phyloP scores from a whole-genome alignment of 2,329 filamentous ascomycete species.

The Exophiala calicioides region DNA sequence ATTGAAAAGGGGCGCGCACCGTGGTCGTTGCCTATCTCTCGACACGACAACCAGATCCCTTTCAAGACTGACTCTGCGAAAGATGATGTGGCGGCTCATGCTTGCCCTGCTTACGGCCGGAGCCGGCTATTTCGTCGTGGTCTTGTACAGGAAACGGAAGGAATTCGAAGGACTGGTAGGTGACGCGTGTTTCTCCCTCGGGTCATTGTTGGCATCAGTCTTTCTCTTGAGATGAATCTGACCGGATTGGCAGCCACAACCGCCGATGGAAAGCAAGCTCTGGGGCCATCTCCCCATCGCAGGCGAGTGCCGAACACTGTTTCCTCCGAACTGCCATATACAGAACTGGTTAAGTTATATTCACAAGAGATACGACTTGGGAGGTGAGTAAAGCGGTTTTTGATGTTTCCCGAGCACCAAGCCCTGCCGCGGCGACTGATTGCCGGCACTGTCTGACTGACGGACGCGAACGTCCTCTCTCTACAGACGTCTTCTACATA shows the following conservation, averaged over 20 bases:
- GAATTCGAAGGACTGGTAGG: conserved; percentile 28
- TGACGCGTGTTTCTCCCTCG: not conserved
- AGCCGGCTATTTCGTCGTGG: conserved; percentile 23
- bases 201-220: not conserved
- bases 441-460: not conserved
- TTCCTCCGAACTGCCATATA: conserved; percentile 28
- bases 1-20: no score
- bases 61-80: no score
- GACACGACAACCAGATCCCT: no score
- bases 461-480: no score
- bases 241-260: conserved; percentile 34
- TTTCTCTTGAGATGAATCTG: no score
- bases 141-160: conserved; percentile 26
- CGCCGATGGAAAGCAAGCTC: conserved; percentile 29
- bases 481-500: conserved; percentile 31
- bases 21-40: no score
- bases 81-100: no score
- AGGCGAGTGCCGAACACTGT: conserved; percentile 21
- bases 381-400: conserved; percentile 23
- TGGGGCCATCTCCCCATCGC: conserved; percentile 31
- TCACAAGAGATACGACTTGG: conserved; percentile 28
- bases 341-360: conserved; percentile 30
- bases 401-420: not conserved
- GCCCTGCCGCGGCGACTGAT: not conserved
- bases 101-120: conserved; percentile 15